These are phyloP conservation scores for Camellia lanceoleosa DNA, from an alignment of 148 eudicot genomes.

Conservation along the genomic window DNA sequence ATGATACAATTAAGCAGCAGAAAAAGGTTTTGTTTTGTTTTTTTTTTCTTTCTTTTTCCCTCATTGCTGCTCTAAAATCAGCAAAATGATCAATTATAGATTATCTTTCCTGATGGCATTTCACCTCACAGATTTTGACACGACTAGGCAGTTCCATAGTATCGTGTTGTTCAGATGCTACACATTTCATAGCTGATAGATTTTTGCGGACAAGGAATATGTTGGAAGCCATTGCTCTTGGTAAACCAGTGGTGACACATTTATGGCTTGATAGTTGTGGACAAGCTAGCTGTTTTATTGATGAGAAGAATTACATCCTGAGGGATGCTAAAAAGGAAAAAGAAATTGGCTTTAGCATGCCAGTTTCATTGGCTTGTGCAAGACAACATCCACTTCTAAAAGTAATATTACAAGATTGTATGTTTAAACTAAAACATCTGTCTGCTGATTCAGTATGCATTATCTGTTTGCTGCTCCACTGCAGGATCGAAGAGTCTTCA, in stretches of 20 bases:
- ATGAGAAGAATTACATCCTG: conserved; percentile 76
- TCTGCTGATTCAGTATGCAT: background rate
- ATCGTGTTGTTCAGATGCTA: conserved; percentile 51
- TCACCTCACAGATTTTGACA: conserved; percentile 39
- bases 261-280: conserved; percentile 85
- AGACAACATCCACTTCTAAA: conserved; percentile 68
- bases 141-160: conserved; percentile 52
- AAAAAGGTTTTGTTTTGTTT: conserved; percentile 40
- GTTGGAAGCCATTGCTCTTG: conserved; percentile 87
- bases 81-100: background rate
- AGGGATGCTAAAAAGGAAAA: conserved; percentile 87
- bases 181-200: conserved; percentile 80
- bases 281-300: conserved; percentile 64
- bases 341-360: conserved; percentile 80
- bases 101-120: background rate
- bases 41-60: background rate
- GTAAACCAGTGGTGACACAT: conserved; percentile 79
- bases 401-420: conserved; percentile 35
- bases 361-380: conserved; percentile 62
- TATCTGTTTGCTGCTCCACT: conserved; percentile 19
- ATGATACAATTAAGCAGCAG: conserved; percentile 41
- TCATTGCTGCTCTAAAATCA: conserved; percentile 1
- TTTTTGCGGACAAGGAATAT: conserved; percentile 85
- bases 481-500: conserved; percentile 61
- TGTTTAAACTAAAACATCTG: background rate